Evolutionary conservation across 257 asterid species (phyloP), one percentile per base, ranked within the genome.

Genomic region (Jasminum sambac): DNA sequence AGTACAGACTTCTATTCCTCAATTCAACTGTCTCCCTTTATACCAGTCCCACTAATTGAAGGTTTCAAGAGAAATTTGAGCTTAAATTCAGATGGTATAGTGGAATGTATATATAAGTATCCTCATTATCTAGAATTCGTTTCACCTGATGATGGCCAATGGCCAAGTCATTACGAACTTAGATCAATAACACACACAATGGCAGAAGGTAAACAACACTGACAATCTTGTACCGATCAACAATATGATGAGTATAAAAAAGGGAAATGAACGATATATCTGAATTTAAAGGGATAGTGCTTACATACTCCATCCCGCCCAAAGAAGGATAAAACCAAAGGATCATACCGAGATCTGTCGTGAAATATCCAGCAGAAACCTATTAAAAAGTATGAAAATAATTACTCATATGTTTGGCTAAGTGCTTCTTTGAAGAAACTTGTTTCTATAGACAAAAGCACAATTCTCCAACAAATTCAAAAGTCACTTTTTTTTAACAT

Each of bases 301-400:
- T 91, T 89, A 91, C 97, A 89, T 87, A 91, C 79, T 91, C 97
- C 79, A 86, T 60, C 48, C 96, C 91, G 8, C 97, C 97, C 74
- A 91, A 76, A 55, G 91, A 78, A 78, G 96, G 96, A 80, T 87
- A 91, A 44, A 52, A 74, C 97, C 97, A 91, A 69, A 91, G 70
- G 69, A 91, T 91, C 97, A 89, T 91, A 78, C 87, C 80, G 55
- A 91, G 81, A 83, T 91, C 97, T 36, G 86, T 79, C 52, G 87
- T 67, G 82, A 91, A 91, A 80, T 91, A 91, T 68, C 97, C 97
- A 43, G 79, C 73, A 23, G 97, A 91, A 30, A 82, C 87, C 97
- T 91, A 69, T 26, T 70, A 80, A 76, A 72, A 72, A 72, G 0
- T 61, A 77, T 1, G 60, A 74, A 48, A 69, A 7, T 43, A 34